Base-by-base conservation (phyloP, 441 rosid species). In the Raphanus hybrid region DNA sequence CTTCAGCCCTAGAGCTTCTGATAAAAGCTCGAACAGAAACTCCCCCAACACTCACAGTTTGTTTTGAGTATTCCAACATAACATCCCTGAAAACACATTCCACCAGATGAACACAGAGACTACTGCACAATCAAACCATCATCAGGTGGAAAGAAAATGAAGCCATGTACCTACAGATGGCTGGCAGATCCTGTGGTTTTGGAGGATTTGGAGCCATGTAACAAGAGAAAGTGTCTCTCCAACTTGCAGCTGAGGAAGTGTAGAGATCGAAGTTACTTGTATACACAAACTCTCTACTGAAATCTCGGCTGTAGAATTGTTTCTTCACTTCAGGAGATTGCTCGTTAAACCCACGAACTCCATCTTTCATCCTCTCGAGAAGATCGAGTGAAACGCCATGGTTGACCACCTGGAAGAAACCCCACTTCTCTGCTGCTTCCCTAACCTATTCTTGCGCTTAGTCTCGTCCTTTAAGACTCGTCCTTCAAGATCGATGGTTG, bases 1-100 rank as follows among this genome's bases (percentile, higher is more conserved):
- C 0, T 64, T 73, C 45, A 93, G 82, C 4, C 93, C 88, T 27
- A 91, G 79, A 26, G 96, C 90, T 73, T 89, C 92, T 3, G 88
- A 89, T 3, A 92, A 57, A 71, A 88, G 57, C 75, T 81, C 84
- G 8, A 82, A 76, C 15, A 87, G 37, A 48, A 57, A 68, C 45
- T 58, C 48, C 26, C 87, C 93, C 10, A 90, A 37, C n/a, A 65
- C 16, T 70, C 65, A 43, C 67, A 7, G 81, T 84, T 67, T 76
- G 64, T 34, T 81, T 73, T 41, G 84, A 78, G 84, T 80, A 87
- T 63, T 85, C 82, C 26, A 80, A 3, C 69, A 84, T 9, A 32
- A 83, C 69, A 9, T 88, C 90, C 57, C 94, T 90, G 74, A 26
- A 23, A 67, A 67, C 50, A 43, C 4, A 5, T 1, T 6, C 35